Evolutionary conservation across 1,139 yeast genomes (phyloP), one percentile per base, ranked within the genome.

Genomic region (Yamadazyma trypodendri): DNA sequence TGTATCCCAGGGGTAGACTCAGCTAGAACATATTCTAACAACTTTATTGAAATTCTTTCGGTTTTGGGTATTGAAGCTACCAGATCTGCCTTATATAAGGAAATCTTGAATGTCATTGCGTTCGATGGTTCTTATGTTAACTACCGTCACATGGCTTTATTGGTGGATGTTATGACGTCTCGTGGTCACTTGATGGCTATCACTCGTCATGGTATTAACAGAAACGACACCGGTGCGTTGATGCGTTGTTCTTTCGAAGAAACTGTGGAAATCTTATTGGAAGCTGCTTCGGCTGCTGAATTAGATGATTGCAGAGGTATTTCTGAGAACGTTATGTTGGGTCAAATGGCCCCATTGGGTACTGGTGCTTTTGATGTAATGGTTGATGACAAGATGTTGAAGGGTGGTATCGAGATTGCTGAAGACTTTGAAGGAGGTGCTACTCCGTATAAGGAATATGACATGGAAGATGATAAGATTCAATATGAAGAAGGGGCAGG

Each of bases 241-340:
- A 94, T 94, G 98, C 81, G 98, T 67, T 92, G 97, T 72, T 92
- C 98, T 36, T 94, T 94, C 72, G 99, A 94, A 70, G 98, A 94
- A 65, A 94, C 99, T 2, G 98, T 92, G 29, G 98, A 94, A 68
- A 92, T 94, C 56, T 71, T 94, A 58, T 80, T 94, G 54, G 98
- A 94, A 58, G 99, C 99, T 27, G 98, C 96, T 59, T 95, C 97
- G 3, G 81, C 95, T 30, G 98, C 98, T 15, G 98, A 94, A 60
- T 72, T 92, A 46, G 99, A 94, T 68, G 97, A 92, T 52, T 94
- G 98, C 66, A 86, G 90, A 53, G 99, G 99, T 74, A 95, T 94
- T 46, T 92, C 98, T 32, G 97, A 94, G 62, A 94, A 92, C 59
- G 96, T 94, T 43, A 87, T 94, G 75, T 78, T 94, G 57, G 99